These are phyloP conservation scores for Beauveria asiatica DNA, from an alignment of 2,329 filamentous ascomycete genomes.

Conservation along the genomic window DNA sequence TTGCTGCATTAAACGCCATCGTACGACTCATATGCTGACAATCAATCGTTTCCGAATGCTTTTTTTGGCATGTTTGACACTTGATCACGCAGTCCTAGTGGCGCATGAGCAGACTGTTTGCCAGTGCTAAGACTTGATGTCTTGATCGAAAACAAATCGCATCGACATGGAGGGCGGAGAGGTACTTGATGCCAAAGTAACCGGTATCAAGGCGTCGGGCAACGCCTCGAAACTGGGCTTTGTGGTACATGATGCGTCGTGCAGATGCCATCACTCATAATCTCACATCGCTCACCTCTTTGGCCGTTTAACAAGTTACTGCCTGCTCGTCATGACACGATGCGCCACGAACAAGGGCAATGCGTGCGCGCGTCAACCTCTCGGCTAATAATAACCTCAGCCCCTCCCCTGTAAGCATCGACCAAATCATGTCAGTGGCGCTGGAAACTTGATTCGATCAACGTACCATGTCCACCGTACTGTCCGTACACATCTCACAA, in stretches of 20 bases:
- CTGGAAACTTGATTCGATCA: background rate
- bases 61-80: background rate
- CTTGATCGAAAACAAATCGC: background rate
- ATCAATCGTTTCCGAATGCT: background rate
- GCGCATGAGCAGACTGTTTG: background rate
- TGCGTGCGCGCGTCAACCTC: background rate
- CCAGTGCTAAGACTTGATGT: too few relatives aligned
- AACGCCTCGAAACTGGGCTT: background rate
- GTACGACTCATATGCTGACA: background rate
- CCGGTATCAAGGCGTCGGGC: background rate
- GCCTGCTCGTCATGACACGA: background rate
- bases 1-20: background rate
- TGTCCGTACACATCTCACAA: background rate
- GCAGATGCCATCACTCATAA: background rate
- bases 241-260: background rate
- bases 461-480: too few relatives aligned
- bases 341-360: background rate
- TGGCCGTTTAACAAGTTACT: background rate
- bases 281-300: background rate
- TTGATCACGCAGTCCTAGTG: background rate
- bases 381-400: too few relatives aligned
- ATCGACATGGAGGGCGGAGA: background rate
- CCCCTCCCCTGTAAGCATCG: background rate
- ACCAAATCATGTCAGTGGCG: background rate
- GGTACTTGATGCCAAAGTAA: slow-evolving; percentile 3